A percentile compares a stretch with the other conserved stretches of the same genome.
These are phyloP conservation scores for Stenocarpella maydis DNA, from an alignment of 2,329 filamentous ascomycete genomes.

Conservation along the genomic window DNA sequence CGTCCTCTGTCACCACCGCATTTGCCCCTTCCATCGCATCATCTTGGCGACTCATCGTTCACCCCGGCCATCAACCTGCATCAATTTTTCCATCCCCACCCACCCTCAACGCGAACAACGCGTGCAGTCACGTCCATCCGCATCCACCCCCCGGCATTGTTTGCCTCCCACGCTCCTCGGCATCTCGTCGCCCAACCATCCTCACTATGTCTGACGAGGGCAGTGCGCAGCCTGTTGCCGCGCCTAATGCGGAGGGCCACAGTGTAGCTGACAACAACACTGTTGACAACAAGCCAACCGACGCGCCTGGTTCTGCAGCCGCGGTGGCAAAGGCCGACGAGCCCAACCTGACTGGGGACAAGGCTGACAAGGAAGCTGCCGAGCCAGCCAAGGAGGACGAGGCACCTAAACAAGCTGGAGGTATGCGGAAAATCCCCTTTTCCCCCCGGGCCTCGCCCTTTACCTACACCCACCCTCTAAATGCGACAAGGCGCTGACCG, in stretches of 20 bases:
- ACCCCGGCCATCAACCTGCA: constrained; percentile 28
- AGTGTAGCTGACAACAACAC: constrained; percentile 18
- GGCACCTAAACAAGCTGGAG: constrained; percentile 38
- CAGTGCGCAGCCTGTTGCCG: constrained; percentile 34
- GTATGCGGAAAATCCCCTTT: constrained; percentile 34
- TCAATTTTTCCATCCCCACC: constrained; percentile 31
- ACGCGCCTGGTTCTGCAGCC: constrained; percentile 25
- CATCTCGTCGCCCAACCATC: constrained; percentile 40
- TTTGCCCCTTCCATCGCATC: constrained; percentile 29
- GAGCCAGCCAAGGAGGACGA: constrained; percentile 32
- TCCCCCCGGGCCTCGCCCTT: neutral
- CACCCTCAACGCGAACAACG: constrained; percentile 37
- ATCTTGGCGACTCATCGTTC: neutral
- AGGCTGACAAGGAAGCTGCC: constrained; percentile 27
- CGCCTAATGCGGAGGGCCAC: constrained; percentile 31
- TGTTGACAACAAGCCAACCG: constrained; percentile 24
- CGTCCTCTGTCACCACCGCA: constrained; percentile 22
- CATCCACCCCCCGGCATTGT: constrained; percentile 30
- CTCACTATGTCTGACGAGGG: constrained; percentile 42
- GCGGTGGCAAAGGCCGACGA: constrained; percentile 35
- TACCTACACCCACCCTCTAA: neutral
- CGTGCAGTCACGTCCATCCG: constrained; percentile 33
- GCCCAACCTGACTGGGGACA: constrained; percentile 27
- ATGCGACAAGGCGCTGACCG: constrained; percentile 39
- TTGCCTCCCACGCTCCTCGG: constrained; percentile 37